phyloP scores from a whole-genome alignment of 306 rosid genomes.

The Quercus cerris region DNA sequence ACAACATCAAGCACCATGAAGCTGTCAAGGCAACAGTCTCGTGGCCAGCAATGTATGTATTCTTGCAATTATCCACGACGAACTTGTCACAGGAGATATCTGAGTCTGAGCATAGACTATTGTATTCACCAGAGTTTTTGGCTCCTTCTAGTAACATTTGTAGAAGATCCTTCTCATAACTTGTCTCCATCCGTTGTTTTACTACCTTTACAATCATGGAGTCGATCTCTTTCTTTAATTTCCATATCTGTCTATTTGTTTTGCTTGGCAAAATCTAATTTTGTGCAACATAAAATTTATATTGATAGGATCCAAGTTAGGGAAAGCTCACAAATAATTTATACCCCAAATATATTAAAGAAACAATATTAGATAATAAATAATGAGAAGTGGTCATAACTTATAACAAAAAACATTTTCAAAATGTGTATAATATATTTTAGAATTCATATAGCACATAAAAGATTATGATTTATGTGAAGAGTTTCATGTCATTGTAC shows the following conservation, averaged over 20 bases:
- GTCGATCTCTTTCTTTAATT: slow-evolving; percentile 52
- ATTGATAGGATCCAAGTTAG: not conserved
- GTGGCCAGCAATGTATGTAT: slow-evolving; percentile 41
- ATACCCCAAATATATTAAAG: not conserved
- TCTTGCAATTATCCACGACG: slow-evolving; percentile 49
- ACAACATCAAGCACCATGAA: slow-evolving; percentile 39
- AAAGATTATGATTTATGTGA: no score
- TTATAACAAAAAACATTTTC: no score
- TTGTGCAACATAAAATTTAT: not conserved
- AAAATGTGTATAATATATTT: no score
- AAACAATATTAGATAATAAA: not conserved
- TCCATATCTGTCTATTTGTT: slow-evolving; percentile 51
- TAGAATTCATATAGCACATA: no score
- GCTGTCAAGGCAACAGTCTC: slow-evolving; percentile 41
- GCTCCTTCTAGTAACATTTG: slow-evolving; percentile 63
- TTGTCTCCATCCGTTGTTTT: slow-evolving; percentile 29
- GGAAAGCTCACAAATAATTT: not conserved
- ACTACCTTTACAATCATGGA: slow-evolving; percentile 38
- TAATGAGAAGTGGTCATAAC: not conserved
- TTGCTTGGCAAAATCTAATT: slow-evolving; percentile 49
- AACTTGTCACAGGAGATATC: slow-evolving; percentile 22
- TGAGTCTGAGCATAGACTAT: slow-evolving; percentile 3
- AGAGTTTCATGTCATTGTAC: no score
- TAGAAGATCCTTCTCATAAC: slow-evolving; percentile 48
- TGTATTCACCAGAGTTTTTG: slow-evolving; percentile 16